Evolutionary conservation across 768 basidiomycete species (phyloP), one percentile per base, ranked within the genome.

Genomic region (Tephrocybe sp.): DNA sequence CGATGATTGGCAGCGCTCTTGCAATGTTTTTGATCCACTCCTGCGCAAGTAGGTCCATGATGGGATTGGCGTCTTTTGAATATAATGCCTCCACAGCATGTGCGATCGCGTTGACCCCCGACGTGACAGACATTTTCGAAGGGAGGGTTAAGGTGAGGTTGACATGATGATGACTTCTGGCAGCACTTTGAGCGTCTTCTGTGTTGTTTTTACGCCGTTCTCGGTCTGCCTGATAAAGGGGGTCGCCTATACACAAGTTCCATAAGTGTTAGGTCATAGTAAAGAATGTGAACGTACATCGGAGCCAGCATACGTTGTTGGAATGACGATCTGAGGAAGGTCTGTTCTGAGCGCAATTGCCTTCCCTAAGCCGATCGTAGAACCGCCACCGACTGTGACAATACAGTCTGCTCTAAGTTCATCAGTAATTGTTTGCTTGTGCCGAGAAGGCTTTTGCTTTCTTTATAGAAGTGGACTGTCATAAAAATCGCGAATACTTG

Each of bases 81-180:
- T 73, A 75, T 4, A 75, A 58, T 0, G 72, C 73, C 42, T 75
- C 73, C 22, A 75, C 68, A 1, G 65, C 67, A 49, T 75, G 73
- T 1, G 71, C 73, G 49, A 75, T 68, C 8, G 73, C 72, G 59
- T 75, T 75, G 39, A 74, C 57, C 8, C 71, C 70, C 14, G 65
- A 68, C 1, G 73, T 73, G 23, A 69, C 61, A 19, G 68, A 69
- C 60, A 69, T 60, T 34, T 56, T 51, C 12, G 48, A n/a, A 2
- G 73, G 68, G 4, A 74, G 68, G 35, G 62, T 62, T 9, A 71
- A 51, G 4, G 72, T 73, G 39, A 73, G 65, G 45, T 67, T 60
- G 38, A 71, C 61, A 50, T 75, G 20, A 75, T 65, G 57, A 74
- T 68, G 17, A 68, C 66, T 31, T 70, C 66, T 0, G 73, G 73